Conservation (phyloP, 2,329 filamentous ascomycete genomes). For the Colletotrichum magnum region DNA sequence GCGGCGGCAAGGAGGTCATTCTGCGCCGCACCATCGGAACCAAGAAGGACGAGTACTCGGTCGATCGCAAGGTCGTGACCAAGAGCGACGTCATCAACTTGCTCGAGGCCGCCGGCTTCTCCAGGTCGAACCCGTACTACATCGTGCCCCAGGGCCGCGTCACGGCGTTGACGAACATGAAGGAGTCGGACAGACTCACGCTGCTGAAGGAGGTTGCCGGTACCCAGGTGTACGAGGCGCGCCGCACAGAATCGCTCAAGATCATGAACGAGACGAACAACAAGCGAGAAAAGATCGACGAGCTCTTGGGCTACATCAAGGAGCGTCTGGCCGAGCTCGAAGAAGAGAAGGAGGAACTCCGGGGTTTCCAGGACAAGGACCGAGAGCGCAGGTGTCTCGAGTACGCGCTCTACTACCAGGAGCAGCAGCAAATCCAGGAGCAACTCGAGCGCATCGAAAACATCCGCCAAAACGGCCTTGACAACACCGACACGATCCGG, state of each 20-base stretch:
- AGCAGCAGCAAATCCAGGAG: slow-evolving; percentile 84
- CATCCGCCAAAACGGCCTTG: slow-evolving; percentile 83
- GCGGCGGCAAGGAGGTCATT: slow-evolving; percentile 90
- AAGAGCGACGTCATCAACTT: slow-evolving; percentile 96
- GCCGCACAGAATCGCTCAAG: slow-evolving; percentile 91
- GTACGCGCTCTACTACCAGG: slow-evolving; percentile 93
- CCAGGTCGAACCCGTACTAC: slow-evolving; percentile 97
- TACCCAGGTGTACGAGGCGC: slow-evolving; percentile 95
- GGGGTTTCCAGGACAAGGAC: slow-evolving; percentile 95
- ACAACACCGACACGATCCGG: slow-evolving; percentile 86
- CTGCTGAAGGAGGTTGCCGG: slow-evolving; percentile 98
- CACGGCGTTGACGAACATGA: slow-evolving; percentile 98
- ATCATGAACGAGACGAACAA: slow-evolving; percentile 98
- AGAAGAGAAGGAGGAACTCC: slow-evolving; percentile 96
- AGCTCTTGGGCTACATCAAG: slow-evolving; percentile 91
- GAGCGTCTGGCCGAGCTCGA: slow-evolving; percentile 91
- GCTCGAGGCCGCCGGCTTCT: slow-evolving; percentile 96
- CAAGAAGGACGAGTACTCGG: slow-evolving; percentile 98
- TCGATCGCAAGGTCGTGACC: slow-evolving; percentile 96
- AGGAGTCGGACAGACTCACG: slow-evolving; percentile 90
- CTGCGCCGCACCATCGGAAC: slow-evolving; percentile 94
- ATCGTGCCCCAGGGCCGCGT: slow-evolving; percentile 98
- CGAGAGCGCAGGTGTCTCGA: slow-evolving; percentile 91
- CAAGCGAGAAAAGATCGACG: slow-evolving; percentile 95
- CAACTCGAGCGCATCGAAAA: slow-evolving; percentile 88